Evolutionary conservation across 305 asterid species (phyloP).

Genomic region (Solanum hybrid): DNA sequence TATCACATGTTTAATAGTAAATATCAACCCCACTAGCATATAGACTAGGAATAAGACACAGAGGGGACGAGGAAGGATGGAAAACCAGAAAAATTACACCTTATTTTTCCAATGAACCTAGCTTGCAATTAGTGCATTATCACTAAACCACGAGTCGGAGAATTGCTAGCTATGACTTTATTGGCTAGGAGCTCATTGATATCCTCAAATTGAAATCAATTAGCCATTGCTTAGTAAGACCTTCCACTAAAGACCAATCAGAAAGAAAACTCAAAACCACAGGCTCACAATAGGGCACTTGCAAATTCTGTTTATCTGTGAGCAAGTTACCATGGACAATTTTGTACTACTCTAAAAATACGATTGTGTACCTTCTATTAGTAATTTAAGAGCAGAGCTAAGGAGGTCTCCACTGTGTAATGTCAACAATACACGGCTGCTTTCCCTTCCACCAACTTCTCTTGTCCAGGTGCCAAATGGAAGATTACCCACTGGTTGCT

Average conservation of each 20-base stretch:
- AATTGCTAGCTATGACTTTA: neutral
- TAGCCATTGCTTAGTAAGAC: neutral
- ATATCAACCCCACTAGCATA: neutral
- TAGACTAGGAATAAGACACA: neutral
- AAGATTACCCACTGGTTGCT: constrained; percentile 47
- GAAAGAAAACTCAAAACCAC: neutral
- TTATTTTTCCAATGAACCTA: neutral
- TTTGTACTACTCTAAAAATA: neutral
- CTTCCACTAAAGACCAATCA: neutral
- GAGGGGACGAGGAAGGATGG: neutral
- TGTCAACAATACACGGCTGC: constrained; percentile 30
- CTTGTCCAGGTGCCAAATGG: constrained; percentile 57
- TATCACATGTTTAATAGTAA: neutral
- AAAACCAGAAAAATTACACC: neutral
- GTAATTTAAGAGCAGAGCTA: constrained; percentile 35
- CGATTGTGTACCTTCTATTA: constrained; percentile 43
- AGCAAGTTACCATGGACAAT: neutral
- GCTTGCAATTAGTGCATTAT: neutral
- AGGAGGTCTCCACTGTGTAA: constrained; percentile 38
- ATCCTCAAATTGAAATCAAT: neutral
- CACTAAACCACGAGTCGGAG: neutral
- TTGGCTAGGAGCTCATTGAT: neutral
- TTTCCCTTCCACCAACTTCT: constrained; percentile 29
- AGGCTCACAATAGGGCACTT: neutral
- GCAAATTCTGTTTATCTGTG: neutral